Evolutionary conservation across 1,139 yeast species (phyloP), one percentile per base, ranked within the genome.

Genomic region (Candida glucosophila): DNA sequence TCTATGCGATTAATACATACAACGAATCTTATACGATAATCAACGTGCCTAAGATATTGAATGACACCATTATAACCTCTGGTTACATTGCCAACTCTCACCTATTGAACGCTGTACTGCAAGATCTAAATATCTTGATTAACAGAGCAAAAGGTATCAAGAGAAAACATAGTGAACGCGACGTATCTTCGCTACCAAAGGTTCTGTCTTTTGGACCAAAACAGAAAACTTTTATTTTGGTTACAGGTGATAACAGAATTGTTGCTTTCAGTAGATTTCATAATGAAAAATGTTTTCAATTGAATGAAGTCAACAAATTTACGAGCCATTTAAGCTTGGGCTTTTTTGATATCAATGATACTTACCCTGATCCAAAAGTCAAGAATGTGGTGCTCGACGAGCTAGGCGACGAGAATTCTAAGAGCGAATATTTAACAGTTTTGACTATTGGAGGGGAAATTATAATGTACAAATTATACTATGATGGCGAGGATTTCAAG

Each of bases 371-470:
- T 52, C 88, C 90, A 2, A 71, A 71, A 22, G 72, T 81, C 31
- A 80, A 78, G 42, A 90, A 81, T 47, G 67, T 79, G 3, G 67
- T 78, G 42, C 63, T 78, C 27, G 68, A 74, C 26, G 71, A 67
- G 24, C 44, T 85, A 22, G 95, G 95, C 3, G 83, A 79, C 39
- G 43, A 59, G 14, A 60, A 69, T 28, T 43, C 50, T 17, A 52
- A 54, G 24, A 58, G 58, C 18, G 88, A 82, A 38, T 77, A 74
- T 46, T 49, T 86, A 33, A 64, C 86, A 0, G 58, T 83, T 5
- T 56, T 85, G 26, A 83, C 94, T 0, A 69, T 76, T 44, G 88
- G 90, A 29, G 92, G 92, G 40, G 93, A 85, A 47, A 57, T 83
- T 2, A 58, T 74, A 23, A 57, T 80, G 34, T 85, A 85, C 47